A percentile compares a stretch with the other conserved stretches of the same genome.
These are phyloP conservation scores for Ceratocystis diversiconidia DNA, from an alignment of 2,329 filamentous ascomycete genomes.

Conservation along the genomic window DNA sequence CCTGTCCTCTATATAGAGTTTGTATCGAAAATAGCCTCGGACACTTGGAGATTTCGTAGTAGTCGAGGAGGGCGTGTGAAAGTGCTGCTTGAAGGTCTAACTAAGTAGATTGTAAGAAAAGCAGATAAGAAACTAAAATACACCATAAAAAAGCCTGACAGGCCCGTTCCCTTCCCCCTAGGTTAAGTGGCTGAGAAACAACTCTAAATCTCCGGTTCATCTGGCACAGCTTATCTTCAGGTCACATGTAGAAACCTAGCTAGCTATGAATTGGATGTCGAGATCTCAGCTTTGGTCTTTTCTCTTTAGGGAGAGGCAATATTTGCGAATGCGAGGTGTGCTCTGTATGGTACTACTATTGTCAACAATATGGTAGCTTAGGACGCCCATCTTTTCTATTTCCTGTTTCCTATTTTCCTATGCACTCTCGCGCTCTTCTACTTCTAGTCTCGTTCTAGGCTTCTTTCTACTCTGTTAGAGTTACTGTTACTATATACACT, in stretches of 20 bases:
- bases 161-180: not conserved
- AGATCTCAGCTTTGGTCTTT: not conserved
- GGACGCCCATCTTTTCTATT: not conserved
- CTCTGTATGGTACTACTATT: no score
- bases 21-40: not conserved
- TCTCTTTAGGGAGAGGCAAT: no score
- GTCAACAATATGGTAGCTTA: no score
- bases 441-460: not conserved
- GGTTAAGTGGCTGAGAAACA: not conserved
- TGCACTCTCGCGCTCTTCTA: not conserved
- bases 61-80: not conserved
- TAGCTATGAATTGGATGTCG: not conserved
- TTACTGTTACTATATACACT: not conserved
- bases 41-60: not conserved
- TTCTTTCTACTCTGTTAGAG: not conserved
- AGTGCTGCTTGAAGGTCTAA: not conserved
- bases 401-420: not conserved
- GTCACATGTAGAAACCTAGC: not conserved
- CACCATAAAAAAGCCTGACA: not conserved
- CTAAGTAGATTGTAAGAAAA: not conserved
- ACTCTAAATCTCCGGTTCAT: not conserved
- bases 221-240: not conserved
- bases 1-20: not conserved
- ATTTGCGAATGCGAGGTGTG: no score
- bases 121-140: not conserved